Base-by-base conservation (phyloP, 805 yeast species). In the Starmerella stellata region DNA sequence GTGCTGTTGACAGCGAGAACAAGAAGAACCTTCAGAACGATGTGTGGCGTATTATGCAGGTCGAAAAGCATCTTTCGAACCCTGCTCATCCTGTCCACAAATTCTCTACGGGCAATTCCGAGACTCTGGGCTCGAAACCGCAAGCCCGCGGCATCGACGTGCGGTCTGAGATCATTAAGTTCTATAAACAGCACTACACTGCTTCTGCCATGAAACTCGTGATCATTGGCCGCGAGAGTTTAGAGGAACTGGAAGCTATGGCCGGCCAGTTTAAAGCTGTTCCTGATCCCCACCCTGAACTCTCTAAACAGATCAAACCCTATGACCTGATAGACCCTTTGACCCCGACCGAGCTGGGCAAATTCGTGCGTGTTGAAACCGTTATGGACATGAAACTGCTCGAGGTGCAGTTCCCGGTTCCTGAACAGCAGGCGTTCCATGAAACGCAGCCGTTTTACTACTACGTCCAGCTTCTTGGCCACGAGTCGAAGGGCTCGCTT, bases 1-100 rank as follows among this genome's bases (percentile, higher is more conserved):
- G 74, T 45, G 96, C 96, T 1, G 96, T 87, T 8, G 95, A 87
- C 58, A 78, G 93, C 29, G 98, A 87, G 60, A 82, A 87, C 62
- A 87, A 83, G 56, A 87, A 90, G 61, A 87, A 87, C 55, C 63
- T 90, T 38, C 96, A 87, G 57, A 78, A 69, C 54, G 98, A 87
- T 57, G 54, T 61, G 34, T 83, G 96, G 95, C 71, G 96, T 52
- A 60, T 81, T 36, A 75, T 76, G 52, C 96, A 87, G 60, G 64
- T 87, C 38, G 85, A 79, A 39, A 78, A 80, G 59, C 67, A 75
- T 37, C 62, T 75, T 28, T 66, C 90, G 15, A 81, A 78, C 55
- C 70, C 72, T 1, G 52, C 60, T 0, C 96, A 90, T 58, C 95
- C 96, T 0, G 79, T 71, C 57, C 73, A 75, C 52, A 79, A 81